phyloP scores from a whole-genome alignment of 371 early-diverging fungal species.

The Nematocida homosporus region DNA sequence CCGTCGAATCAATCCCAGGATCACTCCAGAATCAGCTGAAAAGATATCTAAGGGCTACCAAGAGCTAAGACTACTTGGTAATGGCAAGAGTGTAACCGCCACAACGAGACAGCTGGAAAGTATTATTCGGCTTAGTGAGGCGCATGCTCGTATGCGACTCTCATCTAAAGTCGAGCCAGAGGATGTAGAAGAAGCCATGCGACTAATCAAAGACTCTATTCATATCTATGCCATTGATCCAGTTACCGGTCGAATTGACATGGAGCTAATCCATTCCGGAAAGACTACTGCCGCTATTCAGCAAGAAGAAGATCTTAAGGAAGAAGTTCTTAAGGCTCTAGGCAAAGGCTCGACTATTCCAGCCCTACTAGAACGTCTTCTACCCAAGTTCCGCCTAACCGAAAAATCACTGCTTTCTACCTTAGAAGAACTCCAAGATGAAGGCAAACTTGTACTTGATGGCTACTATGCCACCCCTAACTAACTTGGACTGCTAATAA shows the following conservation, averaged over 20 bases:
- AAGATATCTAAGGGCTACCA: constrained; percentile 77
- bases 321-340: constrained; percentile 55
- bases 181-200: constrained; percentile 78
- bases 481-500: constrained; percentile 17
- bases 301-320: constrained; percentile 61
- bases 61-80: constrained; percentile 76
- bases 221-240: constrained; percentile 93
- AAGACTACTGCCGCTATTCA: constrained; percentile 64
- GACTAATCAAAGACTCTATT: constrained; percentile 81
- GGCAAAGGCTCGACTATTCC: constrained; percentile 51
- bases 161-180: constrained; percentile 71
- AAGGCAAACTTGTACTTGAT: constrained; percentile 46
- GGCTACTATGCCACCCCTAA: constrained; percentile 40
- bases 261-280: constrained; percentile 89
- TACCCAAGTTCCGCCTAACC: constrained; percentile 1
- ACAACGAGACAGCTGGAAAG: constrained; percentile 97
- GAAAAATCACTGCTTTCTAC: constrained; percentile 21
- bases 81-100: constrained; percentile 78
- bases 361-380: constrained; percentile 18
- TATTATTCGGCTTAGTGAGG: constrained; percentile 94
- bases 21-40: constrained; percentile 72
- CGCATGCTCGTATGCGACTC: constrained; percentile 87
- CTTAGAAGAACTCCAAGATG: constrained; percentile 43
- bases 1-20: constrained; percentile 74
- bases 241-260: constrained; percentile 87